Evolutionary conservation across 805 yeast genomes (phyloP).

Genomic region (Lipomyces starkeyi): DNA sequence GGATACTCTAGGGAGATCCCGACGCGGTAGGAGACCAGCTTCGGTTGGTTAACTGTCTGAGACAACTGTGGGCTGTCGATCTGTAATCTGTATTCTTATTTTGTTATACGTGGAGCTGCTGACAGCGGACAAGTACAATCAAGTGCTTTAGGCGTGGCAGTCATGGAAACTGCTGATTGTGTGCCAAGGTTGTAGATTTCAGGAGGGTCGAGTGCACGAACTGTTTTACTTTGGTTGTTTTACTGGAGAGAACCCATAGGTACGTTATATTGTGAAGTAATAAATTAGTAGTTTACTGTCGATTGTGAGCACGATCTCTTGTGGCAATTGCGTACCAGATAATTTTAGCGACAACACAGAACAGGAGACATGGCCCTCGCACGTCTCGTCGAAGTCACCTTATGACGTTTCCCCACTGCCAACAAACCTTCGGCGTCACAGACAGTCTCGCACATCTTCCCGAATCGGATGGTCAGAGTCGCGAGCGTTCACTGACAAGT

Average conservation of each 20-base stretch:
- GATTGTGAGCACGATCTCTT: neutral
- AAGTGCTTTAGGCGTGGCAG: neutral
- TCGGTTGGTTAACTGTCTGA: neutral
- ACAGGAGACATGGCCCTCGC: no score
- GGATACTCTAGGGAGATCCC: neutral
- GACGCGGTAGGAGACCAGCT: neutral
- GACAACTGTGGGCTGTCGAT: neutral
- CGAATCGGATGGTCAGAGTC: no score
- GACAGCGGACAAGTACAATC: neutral
- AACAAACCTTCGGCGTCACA: no score
- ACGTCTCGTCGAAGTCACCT: no score
- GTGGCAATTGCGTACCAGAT: neutral
- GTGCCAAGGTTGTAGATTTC: neutral
- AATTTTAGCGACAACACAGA: no score
- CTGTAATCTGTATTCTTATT: neutral
- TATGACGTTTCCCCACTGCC: no score
- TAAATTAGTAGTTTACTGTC: neutral
- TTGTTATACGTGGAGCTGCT: neutral
- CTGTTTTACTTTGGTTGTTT: neutral
- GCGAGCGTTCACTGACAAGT: no score
- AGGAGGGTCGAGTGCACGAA: neutral
- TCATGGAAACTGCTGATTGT: neutral
- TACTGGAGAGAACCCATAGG: neutral
- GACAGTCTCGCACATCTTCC: no score
- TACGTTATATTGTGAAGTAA: neutral